Percentiles rank a stretch among this genome's conserved stretches.
Conservation (phyloP, 2,329 filamentous ascomycete species). For the Scedosporium apiospermum region DNA sequence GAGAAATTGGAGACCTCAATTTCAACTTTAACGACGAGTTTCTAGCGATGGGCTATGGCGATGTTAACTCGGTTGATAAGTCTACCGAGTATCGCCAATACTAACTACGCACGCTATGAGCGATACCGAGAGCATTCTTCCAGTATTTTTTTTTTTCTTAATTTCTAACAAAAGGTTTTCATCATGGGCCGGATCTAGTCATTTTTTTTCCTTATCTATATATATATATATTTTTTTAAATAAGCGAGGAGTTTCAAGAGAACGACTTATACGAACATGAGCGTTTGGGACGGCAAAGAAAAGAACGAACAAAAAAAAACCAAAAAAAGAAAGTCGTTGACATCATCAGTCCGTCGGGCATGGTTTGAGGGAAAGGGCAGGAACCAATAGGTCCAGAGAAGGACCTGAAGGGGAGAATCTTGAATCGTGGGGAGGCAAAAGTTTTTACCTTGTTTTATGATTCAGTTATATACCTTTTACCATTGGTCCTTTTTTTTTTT, state of each 20-base stretch:
- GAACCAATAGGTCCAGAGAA: conserved; percentile 3
- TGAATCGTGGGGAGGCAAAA: conserved; percentile 6
- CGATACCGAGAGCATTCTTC: neutral
- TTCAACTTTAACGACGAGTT: conserved; percentile 6
- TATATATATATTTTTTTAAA: neutral
- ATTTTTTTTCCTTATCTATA: neutral
- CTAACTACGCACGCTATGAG: neutral
- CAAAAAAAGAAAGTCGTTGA: neutral
- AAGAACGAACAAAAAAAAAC: conserved; percentile 2
- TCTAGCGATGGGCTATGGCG: conserved; percentile 1
- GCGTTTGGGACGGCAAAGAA: conserved; percentile 5
- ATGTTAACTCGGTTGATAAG: neutral
- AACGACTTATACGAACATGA: conserved; percentile 6
- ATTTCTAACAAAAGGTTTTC: neutral
- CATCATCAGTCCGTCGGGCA: neutral
- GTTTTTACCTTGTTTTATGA: conserved; percentile 10
- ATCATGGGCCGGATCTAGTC: neutral
- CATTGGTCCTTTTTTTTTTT: conserved; percentile 10
- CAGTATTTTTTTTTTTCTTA: neutral
- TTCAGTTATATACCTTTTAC: conserved; percentile 12
- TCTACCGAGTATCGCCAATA: neutral
- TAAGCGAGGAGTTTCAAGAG: conserved; percentile 8
- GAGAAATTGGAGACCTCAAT: conserved; percentile 11
- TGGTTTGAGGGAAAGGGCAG: neutral
- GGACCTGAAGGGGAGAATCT: neutral